Percentiles rank a stretch among this genome's conserved stretches.
Conservation (phyloP, 495 filamentous ascomycete species). For the Xanthoparmelia taractica region DNA sequence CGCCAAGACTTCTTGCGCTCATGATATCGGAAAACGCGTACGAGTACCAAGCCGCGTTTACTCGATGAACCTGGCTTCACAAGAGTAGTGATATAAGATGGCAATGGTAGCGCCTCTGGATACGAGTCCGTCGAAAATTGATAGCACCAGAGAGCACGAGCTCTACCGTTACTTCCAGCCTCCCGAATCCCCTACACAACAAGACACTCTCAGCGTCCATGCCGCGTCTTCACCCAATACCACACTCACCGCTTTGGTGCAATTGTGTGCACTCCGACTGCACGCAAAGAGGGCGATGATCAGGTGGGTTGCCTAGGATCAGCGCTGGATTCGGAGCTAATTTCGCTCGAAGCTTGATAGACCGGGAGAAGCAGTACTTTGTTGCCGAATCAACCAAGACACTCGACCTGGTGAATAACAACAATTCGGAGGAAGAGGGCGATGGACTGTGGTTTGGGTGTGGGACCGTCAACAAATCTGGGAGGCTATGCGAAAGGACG, state of each 20-base stretch:
- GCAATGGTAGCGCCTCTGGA: conserved; percentile 2
- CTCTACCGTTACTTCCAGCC: conserved; percentile 44
- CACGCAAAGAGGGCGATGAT: conserved; percentile 43
- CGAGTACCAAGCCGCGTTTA: neutral
- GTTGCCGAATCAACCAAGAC: conserved; percentile 48
- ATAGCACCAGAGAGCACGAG: conserved; percentile 33
- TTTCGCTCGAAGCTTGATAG: conserved; percentile 29
- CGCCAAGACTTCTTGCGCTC: too few species aligned
- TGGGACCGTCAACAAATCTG: conserved; percentile 35
- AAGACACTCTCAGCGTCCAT: conserved; percentile 4
- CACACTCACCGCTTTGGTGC: conserved; percentile 40
- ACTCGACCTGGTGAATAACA: conserved; percentile 30
- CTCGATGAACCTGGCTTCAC: neutral
- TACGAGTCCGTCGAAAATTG: conserved; percentile 10
- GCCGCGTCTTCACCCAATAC: conserved; percentile 28
- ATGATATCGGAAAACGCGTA: too few species aligned
- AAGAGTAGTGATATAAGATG: conserved; percentile 1
- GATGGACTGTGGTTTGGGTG: conserved; percentile 43
- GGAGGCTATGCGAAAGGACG: conserved; percentile 40
- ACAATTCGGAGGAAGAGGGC: conserved; percentile 31
- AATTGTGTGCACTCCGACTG: conserved; percentile 43
- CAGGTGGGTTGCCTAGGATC: conserved; percentile 25
- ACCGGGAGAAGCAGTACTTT: conserved; percentile 42
- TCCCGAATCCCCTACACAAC: conserved; percentile 4
- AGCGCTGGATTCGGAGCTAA: conserved; percentile 10